Percentiles rank a stretch among this genome's conserved stretches.
phyloP scores from a whole-genome alignment of 1,139 yeast species.

The Yamadazyma diospyri region DNA sequence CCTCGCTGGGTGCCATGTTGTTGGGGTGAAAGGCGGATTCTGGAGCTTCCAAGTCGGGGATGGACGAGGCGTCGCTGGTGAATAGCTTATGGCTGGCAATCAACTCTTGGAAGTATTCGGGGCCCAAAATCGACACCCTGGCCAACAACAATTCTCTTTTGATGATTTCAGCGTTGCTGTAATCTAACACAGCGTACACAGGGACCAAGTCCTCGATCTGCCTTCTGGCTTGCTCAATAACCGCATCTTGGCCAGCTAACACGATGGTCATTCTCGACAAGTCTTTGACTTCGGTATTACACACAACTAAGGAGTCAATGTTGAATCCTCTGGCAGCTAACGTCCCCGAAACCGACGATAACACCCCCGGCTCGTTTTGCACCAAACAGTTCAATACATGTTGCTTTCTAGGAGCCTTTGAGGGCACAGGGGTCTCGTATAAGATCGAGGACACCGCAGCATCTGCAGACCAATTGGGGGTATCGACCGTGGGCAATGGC shows the following conservation, averaged over 20 bases:
- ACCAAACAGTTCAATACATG: constrained; percentile 95
- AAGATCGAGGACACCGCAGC: constrained; percentile 94
- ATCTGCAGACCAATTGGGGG: constrained; percentile 93
- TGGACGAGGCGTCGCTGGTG: constrained; percentile 35
- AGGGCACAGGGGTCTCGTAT: constrained; percentile 86
- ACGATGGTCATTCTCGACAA: constrained; percentile 96
- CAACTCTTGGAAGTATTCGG: constrained; percentile 94
- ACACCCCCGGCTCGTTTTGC: constrained; percentile 97
- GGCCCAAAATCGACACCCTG: constrained; percentile 88
- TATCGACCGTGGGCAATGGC: constrained; percentile 88
- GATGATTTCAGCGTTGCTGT: constrained; percentile 85
- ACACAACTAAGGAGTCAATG: constrained; percentile 93
- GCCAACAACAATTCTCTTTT: constrained; percentile 88
- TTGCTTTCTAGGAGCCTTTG: constrained; percentile 65
- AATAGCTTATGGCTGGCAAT: constrained; percentile 77
- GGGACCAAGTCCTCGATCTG: constrained; percentile 98
- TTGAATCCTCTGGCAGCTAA: constrained; percentile 98
- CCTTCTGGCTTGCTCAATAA: constrained; percentile 97
- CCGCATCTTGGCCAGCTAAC: constrained; percentile 90
- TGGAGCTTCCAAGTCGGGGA: constrained; percentile 48
- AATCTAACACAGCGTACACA: constrained; percentile 95
- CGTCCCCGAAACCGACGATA: constrained; percentile 90
- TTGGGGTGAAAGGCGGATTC: constrained; percentile 76
- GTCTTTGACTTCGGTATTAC: constrained; percentile 94
- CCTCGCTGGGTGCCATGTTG: constrained; percentile 86